phyloP scores from a whole-genome alignment of 1,284 basidiomycete species.

The Rhodofomes roseus region DNA sequence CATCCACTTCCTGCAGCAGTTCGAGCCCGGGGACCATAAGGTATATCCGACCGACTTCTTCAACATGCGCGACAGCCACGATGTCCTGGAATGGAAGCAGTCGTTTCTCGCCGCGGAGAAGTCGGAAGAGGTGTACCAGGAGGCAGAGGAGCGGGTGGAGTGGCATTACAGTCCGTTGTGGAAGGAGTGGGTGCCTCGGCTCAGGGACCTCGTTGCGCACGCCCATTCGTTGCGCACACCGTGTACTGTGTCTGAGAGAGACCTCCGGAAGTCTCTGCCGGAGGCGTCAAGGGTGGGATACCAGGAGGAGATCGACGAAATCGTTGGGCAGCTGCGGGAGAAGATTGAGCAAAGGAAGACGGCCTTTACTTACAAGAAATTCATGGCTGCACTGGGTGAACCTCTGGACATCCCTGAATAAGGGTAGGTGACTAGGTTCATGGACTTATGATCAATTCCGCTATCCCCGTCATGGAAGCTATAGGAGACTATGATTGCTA shows the following conservation, averaged over 20 bases:
- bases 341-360: conserved; percentile 1
- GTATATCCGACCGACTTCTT: not conserved
- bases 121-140: not conserved
- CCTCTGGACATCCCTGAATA: not conserved
- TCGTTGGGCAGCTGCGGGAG: not conserved
- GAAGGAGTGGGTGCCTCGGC: not conserved
- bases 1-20: not conserved
- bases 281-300: not conserved
- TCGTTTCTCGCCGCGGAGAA: not conserved
- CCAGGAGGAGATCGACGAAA: not conserved
- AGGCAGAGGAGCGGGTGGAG: not conserved
- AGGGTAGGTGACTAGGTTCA: not conserved
- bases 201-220: not conserved
- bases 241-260: not conserved
- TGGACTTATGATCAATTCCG: not conserved
- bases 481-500: not conserved
- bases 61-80: not conserved
- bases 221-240: not conserved
- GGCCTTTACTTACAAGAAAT: not conserved
- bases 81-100: not conserved
- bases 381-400: not conserved
- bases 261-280: not conserved
- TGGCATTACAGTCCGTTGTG: not conserved
- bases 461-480: too few relatives aligned
- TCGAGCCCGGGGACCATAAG: not conserved